A percentile compares a stretch with the other conserved stretches of the same genome.
Evolutionary conservation across 2,329 filamentous ascomycete genomes (phyloP).

Genomic region (Cladosporium sp.): DNA sequence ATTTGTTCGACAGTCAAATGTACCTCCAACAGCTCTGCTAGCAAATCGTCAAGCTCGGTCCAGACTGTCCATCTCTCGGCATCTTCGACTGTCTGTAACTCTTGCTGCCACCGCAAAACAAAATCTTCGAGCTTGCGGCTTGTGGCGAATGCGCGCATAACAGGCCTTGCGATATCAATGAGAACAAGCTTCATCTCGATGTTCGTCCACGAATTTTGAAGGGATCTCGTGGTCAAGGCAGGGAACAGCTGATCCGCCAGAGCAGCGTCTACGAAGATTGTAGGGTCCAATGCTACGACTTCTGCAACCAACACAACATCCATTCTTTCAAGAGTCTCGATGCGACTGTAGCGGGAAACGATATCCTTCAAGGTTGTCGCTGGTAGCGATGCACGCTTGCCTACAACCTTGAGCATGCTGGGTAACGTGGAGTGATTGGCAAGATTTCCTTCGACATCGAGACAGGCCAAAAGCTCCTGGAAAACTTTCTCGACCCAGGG

Average conservation of each 20-base stretch:
- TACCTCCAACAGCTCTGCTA: constrained; percentile 3
- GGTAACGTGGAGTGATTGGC: constrained; percentile 20
- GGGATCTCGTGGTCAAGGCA: not conserved
- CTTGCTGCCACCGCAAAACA: constrained; percentile 26
- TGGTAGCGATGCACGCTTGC: constrained; percentile 16
- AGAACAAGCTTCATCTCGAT: not conserved
- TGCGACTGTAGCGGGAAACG: constrained; percentile 13
- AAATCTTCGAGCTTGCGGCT: constrained; percentile 26
- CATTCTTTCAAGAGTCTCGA: constrained; percentile 1
- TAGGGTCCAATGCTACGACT: constrained; percentile 43
- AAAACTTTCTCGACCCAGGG: constrained; percentile 44
- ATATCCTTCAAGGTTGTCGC: constrained; percentile 16
- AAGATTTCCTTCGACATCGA: constrained; percentile 17
- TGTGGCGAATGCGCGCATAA: constrained; percentile 29
- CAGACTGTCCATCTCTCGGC: not conserved
- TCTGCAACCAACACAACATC: constrained; percentile 42
- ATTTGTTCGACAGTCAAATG: constrained; percentile 8
- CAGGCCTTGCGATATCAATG: constrained; percentile 14
- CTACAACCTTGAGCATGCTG: constrained; percentile 24
- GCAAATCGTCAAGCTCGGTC: constrained; percentile 2
- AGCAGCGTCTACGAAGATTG: constrained; percentile 38
- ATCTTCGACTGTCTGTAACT: constrained; percentile 17
- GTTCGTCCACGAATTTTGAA: not conserved
- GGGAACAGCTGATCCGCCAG: constrained; percentile 8
- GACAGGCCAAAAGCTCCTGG: constrained; percentile 32